Base-by-base conservation (phyloP, 1,284 basidiomycete species). In the Puccinia horiana region DNA sequence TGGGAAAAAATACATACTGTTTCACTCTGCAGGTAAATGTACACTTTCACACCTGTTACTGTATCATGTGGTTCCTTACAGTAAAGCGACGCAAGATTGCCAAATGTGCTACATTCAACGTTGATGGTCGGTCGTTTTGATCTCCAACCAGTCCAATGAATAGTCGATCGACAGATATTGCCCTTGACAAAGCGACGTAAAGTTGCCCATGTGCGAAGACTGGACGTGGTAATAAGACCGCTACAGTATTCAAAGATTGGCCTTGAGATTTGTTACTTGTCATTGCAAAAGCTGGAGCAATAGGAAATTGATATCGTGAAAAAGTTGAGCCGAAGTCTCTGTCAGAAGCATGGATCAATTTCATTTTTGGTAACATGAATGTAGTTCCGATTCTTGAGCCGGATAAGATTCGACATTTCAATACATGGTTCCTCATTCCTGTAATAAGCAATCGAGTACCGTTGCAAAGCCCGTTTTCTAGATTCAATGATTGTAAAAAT, bases 181-280 rank as follows among this genome's bases (percentile, higher is more conserved):
- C 29, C 12, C 72, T 1, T 0, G 72, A 74, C 9, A 74, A n/a
- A 12, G 73, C 73, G 0, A 75, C 49, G 35, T 75, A 75, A 2
- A 75, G 26, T 58, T 75, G 73, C 2, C 73, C 73, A 26, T 75
- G 73, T 16, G 26, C n/a, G 20, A 75, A 75, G 1, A 35, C 49
- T 1, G 73, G 73, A 0, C 26, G 23, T 11, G 49, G n/a, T 20
- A 75, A 40, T 11, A 32, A 56, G 5, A 75, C n/a, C 1, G 26
- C 47, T 0, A 75, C 73, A 4, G 14, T 75, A 2, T 56, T n/a
- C 11, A 75, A 52, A 3, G 32, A 49, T 26, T 75, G 73, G 11
- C 73, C 73, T 42, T 75, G 49, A 2, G 73, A 18, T 37, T 74
- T 75, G 32, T 75, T 52, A 0, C 49, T 73, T 1, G 70, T 73